Evolutionary conservation across 2,329 filamentous ascomycete species (phyloP), one percentile per base, ranked within the genome.

Genomic region (Proliferodiscus dingleyae): DNA sequence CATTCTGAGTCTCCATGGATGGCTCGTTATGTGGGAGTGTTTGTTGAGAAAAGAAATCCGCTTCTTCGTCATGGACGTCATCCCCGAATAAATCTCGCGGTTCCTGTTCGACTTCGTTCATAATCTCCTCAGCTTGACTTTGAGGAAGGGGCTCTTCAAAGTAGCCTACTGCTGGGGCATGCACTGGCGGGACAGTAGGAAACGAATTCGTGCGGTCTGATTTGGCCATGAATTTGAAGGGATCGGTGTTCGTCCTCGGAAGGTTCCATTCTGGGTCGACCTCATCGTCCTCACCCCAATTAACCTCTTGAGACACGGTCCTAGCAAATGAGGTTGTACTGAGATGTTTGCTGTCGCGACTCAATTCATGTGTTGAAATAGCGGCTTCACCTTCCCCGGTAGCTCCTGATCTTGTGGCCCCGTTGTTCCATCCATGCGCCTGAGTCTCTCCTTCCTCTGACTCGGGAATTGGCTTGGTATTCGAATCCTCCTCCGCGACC

Each of bases 281-380:
- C 18, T 81, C 78, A 44, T 75, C 69, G 18, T 80, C 79, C 30
- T 78, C 76, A 45, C 70, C 71, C 66, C 78, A 81, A 60, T 69
- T 80, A 19, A 81, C 67, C 43, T 82, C 78, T 46, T 82, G 74
- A 9, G 80, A 76, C 10, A 82, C 78, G 2, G 81, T 84, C 28
- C 80, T 74, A 9, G 79, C 71, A 63, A 84, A 84, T 0, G 81
- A 84, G 60, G 75, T 72, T 38, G 73, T 79, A 62, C 78, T 83
- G 8, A 72, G 63, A 59, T 83, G 80, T 52, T 80, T 78, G 21
- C 71, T 68, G 15, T 64, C 57, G 16, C 66, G 65, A n/a, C 53
- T 55, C 18, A 54, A 55, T 2, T 46, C 50, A 18, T 52, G 49
- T 9, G 56, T 50, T 24, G 59, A 51, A 21, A 60, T 53, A 23